These are phyloP conservation scores for Ceratocystiopsis sp. DNA, from an alignment of 2,329 filamentous ascomycete species.

Conservation along the genomic window DNA sequence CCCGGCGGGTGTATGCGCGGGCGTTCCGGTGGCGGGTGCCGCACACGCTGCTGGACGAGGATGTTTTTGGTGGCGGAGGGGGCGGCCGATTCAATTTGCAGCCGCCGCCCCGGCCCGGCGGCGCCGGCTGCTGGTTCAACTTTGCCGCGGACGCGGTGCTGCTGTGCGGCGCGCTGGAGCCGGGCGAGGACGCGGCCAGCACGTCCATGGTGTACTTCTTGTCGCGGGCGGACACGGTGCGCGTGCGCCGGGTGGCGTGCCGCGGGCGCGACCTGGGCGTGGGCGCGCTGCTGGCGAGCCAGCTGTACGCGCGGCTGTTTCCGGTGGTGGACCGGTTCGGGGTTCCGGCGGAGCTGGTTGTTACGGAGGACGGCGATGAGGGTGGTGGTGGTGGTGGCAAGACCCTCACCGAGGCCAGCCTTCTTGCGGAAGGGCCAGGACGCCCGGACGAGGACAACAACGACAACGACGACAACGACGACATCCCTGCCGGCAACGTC, in stretches of 20 bases:
- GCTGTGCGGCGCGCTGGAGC: constrained; percentile 30
- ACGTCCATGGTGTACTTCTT: constrained; percentile 32
- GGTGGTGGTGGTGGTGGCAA: too few relatives aligned
- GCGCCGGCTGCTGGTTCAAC: constrained; percentile 24
- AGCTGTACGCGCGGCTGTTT: constrained; percentile 30
- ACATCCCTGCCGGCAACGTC: neutral
- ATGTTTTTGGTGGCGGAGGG: neutral
- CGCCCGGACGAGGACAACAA: constrained; percentile 1
- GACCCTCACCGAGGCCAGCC: too few relatives aligned
- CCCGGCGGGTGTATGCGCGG: constrained; percentile 25
- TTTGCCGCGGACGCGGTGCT: constrained; percentile 29
- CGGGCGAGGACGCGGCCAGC: constrained; percentile 28
- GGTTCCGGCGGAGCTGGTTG: constrained; percentile 18
- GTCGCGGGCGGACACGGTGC: constrained; percentile 22
- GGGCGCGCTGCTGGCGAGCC: constrained; percentile 23
- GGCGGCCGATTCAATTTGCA: too few relatives aligned
- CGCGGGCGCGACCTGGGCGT: constrained; percentile 27
- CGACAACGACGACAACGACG: neutral
- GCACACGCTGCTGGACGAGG: constrained; percentile 16
- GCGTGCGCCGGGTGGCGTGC: constrained; percentile 26
- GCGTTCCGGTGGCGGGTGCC: constrained; percentile 30
- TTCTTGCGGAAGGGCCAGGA: neutral
- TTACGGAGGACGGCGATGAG: constrained; percentile 9
- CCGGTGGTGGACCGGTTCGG: constrained; percentile 30
- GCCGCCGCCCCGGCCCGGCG: neutral